Base-by-base conservation (phyloP, 192 early-diverging fungal genomes). In the Lobosporangium transversale region DNA sequence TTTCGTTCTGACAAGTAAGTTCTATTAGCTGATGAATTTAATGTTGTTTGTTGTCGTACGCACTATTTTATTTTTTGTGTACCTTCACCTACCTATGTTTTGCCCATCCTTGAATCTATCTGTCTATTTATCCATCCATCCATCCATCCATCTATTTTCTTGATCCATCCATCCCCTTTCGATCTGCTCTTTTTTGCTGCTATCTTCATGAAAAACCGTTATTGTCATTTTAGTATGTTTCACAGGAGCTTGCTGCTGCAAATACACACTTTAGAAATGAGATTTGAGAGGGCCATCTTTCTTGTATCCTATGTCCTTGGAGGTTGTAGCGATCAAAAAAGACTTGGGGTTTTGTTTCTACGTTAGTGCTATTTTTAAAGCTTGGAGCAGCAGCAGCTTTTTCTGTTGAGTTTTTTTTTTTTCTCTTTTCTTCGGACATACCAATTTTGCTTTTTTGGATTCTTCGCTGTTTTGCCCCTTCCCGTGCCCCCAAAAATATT, bases 1-100 rank as follows among this genome's bases (percentile, higher is more conserved):
- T 62, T 70, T 70, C 53, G 36, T 40, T 59, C 49, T 32, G 40
- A 62, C 65, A 66, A 74, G 62, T 66, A 74, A 65, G 70, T 66
- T 7, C 37, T 40, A 40, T 14, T 14, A 40, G 7, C 37, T 40
- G 37, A 31, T 9, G 21, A 18, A 40, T 45, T 20, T 21, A 29
- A 29, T 43, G 29, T 36, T 47, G 43, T 47, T 49, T 24, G 37
- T 2, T 27, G 40, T 21, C 6, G 26, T 30, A 15, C 29, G 11
- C 27, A 37, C 14, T 31, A 42, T 29, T 53, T 29, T 30, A 40
- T 17, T 30, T 29, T 40, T 50, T 40, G 3, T 31, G 21, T 52
- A n/a, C n/a, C n/a, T n/a, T n/a, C n/a, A n/a, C n/a, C n/a, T n/a
- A n/a, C n/a, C n/a, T n/a, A n/a, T n/a, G n/a, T n/a, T n/a, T n/a